Evolutionary conservation across 108 stramenopile species (phyloP).

Genomic region (Pseudonitzschia delicatissima): DNA sequence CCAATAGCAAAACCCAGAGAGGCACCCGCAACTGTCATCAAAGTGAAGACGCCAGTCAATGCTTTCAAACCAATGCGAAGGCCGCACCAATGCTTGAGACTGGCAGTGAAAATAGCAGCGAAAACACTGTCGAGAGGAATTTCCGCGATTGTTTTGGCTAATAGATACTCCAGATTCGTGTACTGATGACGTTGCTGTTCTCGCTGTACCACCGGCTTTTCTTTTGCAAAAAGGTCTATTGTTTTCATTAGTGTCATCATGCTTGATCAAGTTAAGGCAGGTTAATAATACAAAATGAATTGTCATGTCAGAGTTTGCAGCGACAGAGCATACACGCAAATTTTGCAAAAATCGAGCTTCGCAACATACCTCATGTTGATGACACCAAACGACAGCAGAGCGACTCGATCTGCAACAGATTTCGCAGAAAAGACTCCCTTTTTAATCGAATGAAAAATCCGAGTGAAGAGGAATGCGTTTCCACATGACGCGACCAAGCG

Average conservation of each 20-base stretch:
- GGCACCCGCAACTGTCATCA: slow-evolving; percentile 74
- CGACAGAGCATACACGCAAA: too few relatives aligned
- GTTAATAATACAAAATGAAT: too few relatives aligned
- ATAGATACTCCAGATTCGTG: slow-evolving; percentile 74
- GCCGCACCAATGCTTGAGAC: slow-evolving; percentile 57
- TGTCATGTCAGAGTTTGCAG: too few relatives aligned
- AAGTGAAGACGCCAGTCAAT: slow-evolving; percentile 59
- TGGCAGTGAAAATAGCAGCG: slow-evolving; percentile 57
- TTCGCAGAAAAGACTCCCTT: slow-evolving; percentile 53
- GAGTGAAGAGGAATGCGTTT: slow-evolving; percentile 59
- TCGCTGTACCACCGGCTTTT: slow-evolving; percentile 71
- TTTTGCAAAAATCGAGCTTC: neutral
- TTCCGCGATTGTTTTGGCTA: slow-evolving; percentile 79
- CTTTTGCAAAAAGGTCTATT: slow-evolving; percentile 71
- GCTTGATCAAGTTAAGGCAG: neutral
- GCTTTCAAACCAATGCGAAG: slow-evolving; percentile 50
- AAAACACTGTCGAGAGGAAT: slow-evolving; percentile 72
- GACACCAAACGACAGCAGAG: slow-evolving; percentile 72
- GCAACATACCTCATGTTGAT: slow-evolving; percentile 59
- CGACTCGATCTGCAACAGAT: slow-evolving; percentile 79
- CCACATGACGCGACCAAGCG: slow-evolving; percentile 49
- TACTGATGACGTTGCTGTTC: slow-evolving; percentile 74
- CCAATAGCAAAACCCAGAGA: slow-evolving; percentile 85
- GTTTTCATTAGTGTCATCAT: slow-evolving; percentile 83
- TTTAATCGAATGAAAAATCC: slow-evolving; percentile 60